These are phyloP conservation scores for Anisogramma anomala DNA, from an alignment of 2,329 filamentous ascomycete genomes.

Conservation along the genomic window DNA sequence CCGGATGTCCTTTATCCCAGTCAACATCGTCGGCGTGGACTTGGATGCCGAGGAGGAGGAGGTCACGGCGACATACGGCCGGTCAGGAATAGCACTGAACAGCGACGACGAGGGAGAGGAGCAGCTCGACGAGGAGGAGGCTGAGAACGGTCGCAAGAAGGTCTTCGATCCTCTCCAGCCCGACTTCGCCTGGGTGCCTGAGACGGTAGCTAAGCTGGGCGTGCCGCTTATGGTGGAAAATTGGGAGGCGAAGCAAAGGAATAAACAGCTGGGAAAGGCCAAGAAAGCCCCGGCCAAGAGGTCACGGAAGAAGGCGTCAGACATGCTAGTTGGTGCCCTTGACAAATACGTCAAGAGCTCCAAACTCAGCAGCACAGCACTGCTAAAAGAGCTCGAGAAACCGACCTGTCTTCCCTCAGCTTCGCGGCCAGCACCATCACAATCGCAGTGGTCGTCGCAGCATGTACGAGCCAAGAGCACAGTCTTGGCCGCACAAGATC, in stretches of 20 bases:
- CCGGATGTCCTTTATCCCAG: conserved; percentile 65
- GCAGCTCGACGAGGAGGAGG: conserved; percentile 17
- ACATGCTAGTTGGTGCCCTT: conserved; percentile 23
- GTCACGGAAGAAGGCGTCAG: conserved; percentile 14
- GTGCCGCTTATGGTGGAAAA: conserved; percentile 53
- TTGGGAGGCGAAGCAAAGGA: conserved; percentile 40
- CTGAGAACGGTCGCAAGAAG: conserved; percentile 22
- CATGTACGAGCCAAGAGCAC: not conserved
- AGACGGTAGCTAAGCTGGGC: conserved; percentile 51
- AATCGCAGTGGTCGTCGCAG: not conserved
- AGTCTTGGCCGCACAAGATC: not conserved
- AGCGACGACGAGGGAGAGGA: conserved; percentile 53
- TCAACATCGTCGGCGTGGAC: conserved; percentile 66
- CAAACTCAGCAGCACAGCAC: conserved; percentile 17
- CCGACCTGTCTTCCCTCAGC: not conserved
- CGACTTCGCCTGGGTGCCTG: conserved; percentile 58
- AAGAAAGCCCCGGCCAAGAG: conserved; percentile 10
- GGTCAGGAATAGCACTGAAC: conserved; percentile 47
- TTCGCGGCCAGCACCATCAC: not conserved
- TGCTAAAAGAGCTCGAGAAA: not conserved
- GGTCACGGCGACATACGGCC: conserved; percentile 30
- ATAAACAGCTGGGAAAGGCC: conserved; percentile 19
- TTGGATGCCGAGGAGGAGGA: conserved; percentile 60
- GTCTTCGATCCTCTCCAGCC: conserved; percentile 54
- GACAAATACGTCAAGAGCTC: conserved; percentile 29